A percentile compares a stretch with the other conserved stretches of the same genome.
These are phyloP conservation scores for Chaetomiaceae sp. DNA, from an alignment of 2,329 filamentous ascomycete species.

Conservation along the genomic window DNA sequence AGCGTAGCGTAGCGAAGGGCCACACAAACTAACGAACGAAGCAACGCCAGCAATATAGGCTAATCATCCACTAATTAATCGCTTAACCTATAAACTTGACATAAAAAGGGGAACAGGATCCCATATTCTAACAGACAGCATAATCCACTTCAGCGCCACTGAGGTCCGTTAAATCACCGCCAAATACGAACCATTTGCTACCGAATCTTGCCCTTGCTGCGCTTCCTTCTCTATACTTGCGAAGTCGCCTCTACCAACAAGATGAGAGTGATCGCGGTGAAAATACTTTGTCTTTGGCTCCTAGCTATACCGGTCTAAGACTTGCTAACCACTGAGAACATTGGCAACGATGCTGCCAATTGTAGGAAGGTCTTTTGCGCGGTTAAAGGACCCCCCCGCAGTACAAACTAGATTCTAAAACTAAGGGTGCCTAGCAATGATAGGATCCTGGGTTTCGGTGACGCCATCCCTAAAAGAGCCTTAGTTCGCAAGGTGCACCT, in stretches of 20 bases:
- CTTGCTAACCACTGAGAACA: not conserved
- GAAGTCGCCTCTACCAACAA: slow-evolving; percentile 1
- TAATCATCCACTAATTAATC: too few species aligned
- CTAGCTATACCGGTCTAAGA: not conserved
- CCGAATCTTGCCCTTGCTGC: too few species aligned
- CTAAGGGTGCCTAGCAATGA: not conserved
- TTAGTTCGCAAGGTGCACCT: not conserved
- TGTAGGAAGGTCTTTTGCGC: slow-evolving; percentile 3
- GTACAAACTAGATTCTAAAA: not conserved
- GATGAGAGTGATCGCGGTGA: not conserved
- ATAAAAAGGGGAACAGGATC: too few species aligned
- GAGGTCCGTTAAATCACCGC: not conserved
- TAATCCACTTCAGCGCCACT: too few species aligned
- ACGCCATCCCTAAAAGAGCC: not conserved
- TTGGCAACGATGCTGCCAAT: not conserved
- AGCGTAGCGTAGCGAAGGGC: too few species aligned
- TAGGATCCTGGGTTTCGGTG: not conserved
- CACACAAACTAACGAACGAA: too few species aligned
- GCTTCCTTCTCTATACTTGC: not conserved
- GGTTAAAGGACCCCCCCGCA: not conserved
- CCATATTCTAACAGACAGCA: too few species aligned
- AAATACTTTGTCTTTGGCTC: not conserved
- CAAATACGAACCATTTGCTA: not conserved
- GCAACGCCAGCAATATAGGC: too few species aligned
- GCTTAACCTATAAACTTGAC: too few species aligned